Base-by-base conservation (phyloP, 345 rosid genomes). In the Rhizophora apiculata region DNA sequence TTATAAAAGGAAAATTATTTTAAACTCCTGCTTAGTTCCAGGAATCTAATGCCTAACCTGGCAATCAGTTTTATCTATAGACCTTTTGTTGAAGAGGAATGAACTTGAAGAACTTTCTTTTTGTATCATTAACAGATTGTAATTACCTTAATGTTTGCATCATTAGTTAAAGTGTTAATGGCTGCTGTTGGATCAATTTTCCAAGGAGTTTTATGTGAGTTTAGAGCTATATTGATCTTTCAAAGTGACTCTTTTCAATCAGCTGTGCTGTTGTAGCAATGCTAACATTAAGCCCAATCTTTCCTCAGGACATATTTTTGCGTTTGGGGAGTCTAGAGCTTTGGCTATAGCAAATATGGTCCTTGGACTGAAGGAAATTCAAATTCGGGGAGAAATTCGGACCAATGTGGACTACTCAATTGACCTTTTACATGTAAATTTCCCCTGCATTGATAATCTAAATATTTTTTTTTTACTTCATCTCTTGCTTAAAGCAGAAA, bases 261-360 rank as follows among this genome's bases (percentile, higher is more conserved):
- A 52, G 52, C 49, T 36, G n/a, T 22, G 29, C 24, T 61, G 3
- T 57, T 19, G 13, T 19, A 48, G 22, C 62, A 3, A 21, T 46
- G 18, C 49, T 34, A 34, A 34, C 37, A 13, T 13, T 13, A 43
- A 43, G 49, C 57, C 11, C 34, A 27, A 46, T 68, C 54, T 68
- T 74, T 51, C 68, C 60, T 75, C 81, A 96, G 99, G 99, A 65
- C 99, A 96, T 77, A 85, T 96, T 73, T 96, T 96, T 57, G 97
- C 99, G 49, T 96, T 96, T 71, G 99, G 99, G 73, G 99, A 96
- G 62, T 92, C 98, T 54, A 88, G 99, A 92, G 89, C 94, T 68
- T 79, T 96, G 81, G 98, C 99, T 56, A 96, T 96, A 72, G 99
- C 99, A 71, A 96, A 96, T 77, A 96, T 96, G 98, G 99, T 96